Conservation (phyloP, 805 yeast species). For the Candida verbasci region DNA sequence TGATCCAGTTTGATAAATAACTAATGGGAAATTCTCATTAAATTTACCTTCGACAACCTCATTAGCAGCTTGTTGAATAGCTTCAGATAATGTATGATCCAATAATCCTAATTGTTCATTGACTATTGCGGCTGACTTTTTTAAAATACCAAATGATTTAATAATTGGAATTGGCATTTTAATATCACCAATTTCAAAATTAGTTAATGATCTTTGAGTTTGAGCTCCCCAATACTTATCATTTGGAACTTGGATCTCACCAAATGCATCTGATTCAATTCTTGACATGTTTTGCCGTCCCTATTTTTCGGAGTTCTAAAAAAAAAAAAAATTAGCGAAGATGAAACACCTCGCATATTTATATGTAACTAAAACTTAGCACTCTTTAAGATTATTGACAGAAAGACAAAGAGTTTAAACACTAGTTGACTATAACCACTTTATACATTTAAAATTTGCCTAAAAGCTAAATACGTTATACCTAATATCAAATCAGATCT, state of each 20-base stretch:
- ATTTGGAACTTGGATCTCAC: conserved; percentile 30
- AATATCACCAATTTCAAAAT: conserved; percentile 35
- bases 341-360: too few relatives aligned
- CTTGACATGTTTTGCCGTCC: too few relatives aligned
- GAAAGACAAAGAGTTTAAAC: too few relatives aligned
- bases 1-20: conserved; percentile 37
- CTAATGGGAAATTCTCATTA: conserved; percentile 38
- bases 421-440: too few relatives aligned
- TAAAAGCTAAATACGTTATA: too few relatives aligned
- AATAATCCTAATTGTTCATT: conserved; percentile 30
- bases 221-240: conserved; percentile 39
- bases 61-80: conserved; percentile 33
- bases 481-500: too few relatives aligned
- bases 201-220: conserved; percentile 33
- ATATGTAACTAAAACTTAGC: too few relatives aligned
- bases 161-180: conserved; percentile 34
- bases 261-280: conserved; percentile 36
- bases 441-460: too few relatives aligned
- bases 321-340: too few relatives aligned
- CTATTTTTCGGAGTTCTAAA: too few relatives aligned
- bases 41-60: conserved; percentile 37
- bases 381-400: too few relatives aligned
- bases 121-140: conserved; percentile 35
- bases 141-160: conserved; percentile 33
- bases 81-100: conserved; percentile 27